These are phyloP conservation scores for Nitzschia sp. DNA, from an alignment of 108 stramenopile genomes.

Conservation along the genomic window DNA sequence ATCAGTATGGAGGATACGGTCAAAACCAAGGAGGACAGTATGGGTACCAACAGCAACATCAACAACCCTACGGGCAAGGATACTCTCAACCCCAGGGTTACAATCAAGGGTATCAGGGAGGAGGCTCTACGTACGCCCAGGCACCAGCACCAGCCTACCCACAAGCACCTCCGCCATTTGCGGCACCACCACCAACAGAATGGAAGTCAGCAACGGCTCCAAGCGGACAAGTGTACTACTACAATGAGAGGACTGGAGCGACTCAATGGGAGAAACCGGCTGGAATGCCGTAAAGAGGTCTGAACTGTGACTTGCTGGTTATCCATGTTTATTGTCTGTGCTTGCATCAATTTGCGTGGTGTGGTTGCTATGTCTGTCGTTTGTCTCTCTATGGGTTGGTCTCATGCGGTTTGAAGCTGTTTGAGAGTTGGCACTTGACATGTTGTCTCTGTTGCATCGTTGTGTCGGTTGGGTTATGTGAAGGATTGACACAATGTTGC, in stretches of 20 bases:
- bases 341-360: neutral
- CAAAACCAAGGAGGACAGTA: slow-evolving; percentile 1
- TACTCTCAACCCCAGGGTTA: slow-evolving; percentile 29
- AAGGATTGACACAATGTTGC: too few species aligned
- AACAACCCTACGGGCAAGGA: slow-evolving; percentile 42
- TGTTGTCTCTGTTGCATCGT: too few species aligned
- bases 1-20: slow-evolving; percentile 11
- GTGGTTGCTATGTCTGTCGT: neutral
- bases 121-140: slow-evolving; percentile 27
- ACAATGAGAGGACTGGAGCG: slow-evolving; percentile 82
- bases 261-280: slow-evolving; percentile 88
- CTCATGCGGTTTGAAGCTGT: slow-evolving; percentile 1
- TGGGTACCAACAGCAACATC: slow-evolving; percentile 31
- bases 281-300: slow-evolving; percentile 65
- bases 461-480: too few species aligned
- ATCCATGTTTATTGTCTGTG: neutral
- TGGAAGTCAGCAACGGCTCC: slow-evolving; percentile 61
- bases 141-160: slow-evolving; percentile 51
- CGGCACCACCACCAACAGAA: slow-evolving; percentile 38
- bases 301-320: slow-evolving; percentile 4
- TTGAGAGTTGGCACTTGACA: too few species aligned
- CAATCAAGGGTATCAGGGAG: slow-evolving; percentile 29
- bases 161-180: slow-evolving; percentile 15
- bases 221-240: slow-evolving; percentile 88
- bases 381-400: neutral